A percentile compares a stretch with the other conserved stretches of the same genome.
Evolutionary conservation across 208 protist species (phyloP).

Genomic region (Acanthamoeba lenticulata): DNA sequence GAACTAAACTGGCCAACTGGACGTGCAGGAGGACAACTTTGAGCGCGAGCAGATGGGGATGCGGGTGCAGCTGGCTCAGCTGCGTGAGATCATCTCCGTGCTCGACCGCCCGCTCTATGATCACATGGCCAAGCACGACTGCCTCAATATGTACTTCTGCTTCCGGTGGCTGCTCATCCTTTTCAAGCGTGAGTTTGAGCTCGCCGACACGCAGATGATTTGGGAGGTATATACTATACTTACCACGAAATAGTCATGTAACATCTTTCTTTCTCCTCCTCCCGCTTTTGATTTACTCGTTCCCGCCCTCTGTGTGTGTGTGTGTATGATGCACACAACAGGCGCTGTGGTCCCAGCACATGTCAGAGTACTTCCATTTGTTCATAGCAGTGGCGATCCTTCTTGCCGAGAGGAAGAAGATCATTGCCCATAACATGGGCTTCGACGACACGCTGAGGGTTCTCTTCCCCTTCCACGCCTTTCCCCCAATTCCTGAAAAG

Average conservation of each 20-base stretch:
- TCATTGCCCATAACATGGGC: slow-evolving; percentile 27
- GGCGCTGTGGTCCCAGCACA: slow-evolving; percentile 23
- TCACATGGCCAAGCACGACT: slow-evolving; percentile 44
- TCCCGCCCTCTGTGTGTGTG: too few relatives aligned
- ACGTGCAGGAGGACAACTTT: slow-evolving; percentile 25
- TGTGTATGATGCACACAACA: not conserved
- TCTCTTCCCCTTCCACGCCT: not conserved
- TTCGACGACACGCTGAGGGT: slow-evolving; percentile 35
- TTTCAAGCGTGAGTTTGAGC: slow-evolving; percentile 61
- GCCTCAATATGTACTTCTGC: slow-evolving; percentile 59
- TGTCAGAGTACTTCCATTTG: slow-evolving; percentile 30
- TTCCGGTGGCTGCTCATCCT: slow-evolving; percentile 59
- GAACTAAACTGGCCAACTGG: not conserved
- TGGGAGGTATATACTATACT: not conserved
- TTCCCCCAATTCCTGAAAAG: not conserved
- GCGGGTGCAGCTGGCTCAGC: not conserved
- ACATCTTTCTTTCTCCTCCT: not conserved
- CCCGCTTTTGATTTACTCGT: not conserved
- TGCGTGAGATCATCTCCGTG: not conserved
- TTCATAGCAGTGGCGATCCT: slow-evolving; percentile 28
- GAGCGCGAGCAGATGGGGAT: slow-evolving; percentile 1
- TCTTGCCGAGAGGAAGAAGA: slow-evolving; percentile 1
- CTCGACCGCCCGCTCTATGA: slow-evolving; percentile 19
- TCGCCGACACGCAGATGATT: not conserved
- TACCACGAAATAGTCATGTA: not conserved